phyloP scores from a whole-genome alignment of 2,329 filamentous ascomycete species.

The Cladophialophora exuberans region DNA sequence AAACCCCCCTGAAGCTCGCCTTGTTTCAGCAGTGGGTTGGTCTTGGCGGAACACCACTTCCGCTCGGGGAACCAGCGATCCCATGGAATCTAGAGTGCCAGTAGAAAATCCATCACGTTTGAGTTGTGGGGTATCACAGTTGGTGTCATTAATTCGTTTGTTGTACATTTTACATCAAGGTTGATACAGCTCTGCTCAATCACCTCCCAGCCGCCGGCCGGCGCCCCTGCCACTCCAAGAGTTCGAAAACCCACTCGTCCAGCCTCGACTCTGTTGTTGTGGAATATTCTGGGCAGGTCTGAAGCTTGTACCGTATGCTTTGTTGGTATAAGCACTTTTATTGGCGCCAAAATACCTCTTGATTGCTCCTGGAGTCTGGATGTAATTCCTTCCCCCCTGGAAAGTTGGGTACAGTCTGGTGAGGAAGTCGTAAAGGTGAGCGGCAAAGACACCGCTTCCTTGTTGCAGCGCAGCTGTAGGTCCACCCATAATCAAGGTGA shows the following conservation, averaged over 20 bases:
- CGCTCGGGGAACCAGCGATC: not conserved
- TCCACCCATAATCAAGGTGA: conserved; percentile 72
- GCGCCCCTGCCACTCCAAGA: conserved; percentile 45
- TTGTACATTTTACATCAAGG: conserved; percentile 21
- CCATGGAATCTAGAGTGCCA: not conserved
- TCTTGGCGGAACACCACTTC: conserved; percentile 17
- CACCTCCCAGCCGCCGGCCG: conserved; percentile 45
- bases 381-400: conserved; percentile 76
- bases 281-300: conserved; percentile 40
- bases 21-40: conserved; percentile 14
- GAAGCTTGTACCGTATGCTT: conserved; percentile 66
- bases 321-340: conserved; percentile 46
- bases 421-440: conserved; percentile 89
- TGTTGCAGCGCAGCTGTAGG: conserved; percentile 63
- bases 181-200: conserved; percentile 30
- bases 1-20: conserved; percentile 9
- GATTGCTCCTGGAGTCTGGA: conserved; percentile 74
- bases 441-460: conserved; percentile 78
- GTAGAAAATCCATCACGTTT: not conserved
- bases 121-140: conserved; percentile 23
- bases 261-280: conserved; percentile 28
- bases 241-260: conserved; percentile 48
- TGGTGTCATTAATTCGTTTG: conserved; percentile 11
- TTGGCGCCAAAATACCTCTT: conserved; percentile 64
- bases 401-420: conserved; percentile 86